Evolutionary conservation across 257 asterid genomes (phyloP), one percentile per base, ranked within the genome.

Genomic region (Jaltomata sinuosa): DNA sequence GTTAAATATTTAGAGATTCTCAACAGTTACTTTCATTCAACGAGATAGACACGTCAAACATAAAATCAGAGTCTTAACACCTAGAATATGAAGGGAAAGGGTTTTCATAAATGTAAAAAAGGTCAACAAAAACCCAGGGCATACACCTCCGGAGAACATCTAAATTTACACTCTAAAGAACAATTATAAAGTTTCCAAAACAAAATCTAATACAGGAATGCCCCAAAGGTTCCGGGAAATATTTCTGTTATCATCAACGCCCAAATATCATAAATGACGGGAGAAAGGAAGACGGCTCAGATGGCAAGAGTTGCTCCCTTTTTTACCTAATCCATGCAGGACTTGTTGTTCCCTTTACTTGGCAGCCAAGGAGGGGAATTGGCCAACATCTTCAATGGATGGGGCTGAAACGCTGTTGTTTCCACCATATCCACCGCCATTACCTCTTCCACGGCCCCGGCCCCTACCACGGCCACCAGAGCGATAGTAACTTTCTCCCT

Each of bases 401-500:
- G 85, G 85, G 45, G 85, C 80, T 5, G 76, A 36, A 45, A 47
- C 32, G 6, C 4, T 83, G 62, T 15, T 18, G 65, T 14, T 45
- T 49, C 31, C 55, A 40, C 84, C 78, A 82, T 11, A 36, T 6
- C 74, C 71, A 38, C 79, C 79, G 1, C 79, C 79, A 42, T 42
- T 27, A 61, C 85, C 79, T 14, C 85, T 53, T 18, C 84, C 85
- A 25, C 67, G 29, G 18, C 80, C 85, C 1, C 38, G 64, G 8
- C 85, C 85, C 85, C 80, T 47, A 1, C 85, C 85, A 29, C 85
- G 79, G 6, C 85, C 80, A 64, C 85, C 80, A 65, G 80, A 1
- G 50, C 85, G 80, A 22, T 49, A 64, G 65, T 49, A 62, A n/a
- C 31, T 82, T 47, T 65, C 80, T 47, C 85, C 80, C 4, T 83